phyloP scores from a whole-genome alignment of 2,329 filamentous ascomycete species.

The Ascochyta viciae-villosae region DNA sequence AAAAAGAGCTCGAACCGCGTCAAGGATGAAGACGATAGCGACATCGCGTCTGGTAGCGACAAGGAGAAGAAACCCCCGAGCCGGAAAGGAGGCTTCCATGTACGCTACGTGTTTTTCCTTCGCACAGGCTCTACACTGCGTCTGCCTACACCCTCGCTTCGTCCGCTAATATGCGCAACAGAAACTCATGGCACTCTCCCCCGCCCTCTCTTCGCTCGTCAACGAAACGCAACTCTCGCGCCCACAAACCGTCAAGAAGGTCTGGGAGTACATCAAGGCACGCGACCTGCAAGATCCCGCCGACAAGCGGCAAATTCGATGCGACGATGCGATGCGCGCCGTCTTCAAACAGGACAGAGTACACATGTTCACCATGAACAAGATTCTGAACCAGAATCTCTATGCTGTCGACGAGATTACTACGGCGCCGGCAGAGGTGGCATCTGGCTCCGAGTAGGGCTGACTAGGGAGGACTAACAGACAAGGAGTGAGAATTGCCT shows the following conservation, averaged over 20 bases:
- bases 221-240: slow-evolving; percentile 84
- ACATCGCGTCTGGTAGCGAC: slow-evolving; percentile 68
- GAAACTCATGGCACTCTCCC: slow-evolving; percentile 79
- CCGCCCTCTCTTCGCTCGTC: slow-evolving; percentile 71
- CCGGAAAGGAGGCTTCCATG: slow-evolving; percentile 89
- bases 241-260: slow-evolving; percentile 92
- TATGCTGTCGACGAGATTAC: slow-evolving; percentile 77
- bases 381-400: slow-evolving; percentile 86
- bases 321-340: slow-evolving; percentile 88
- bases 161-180: slow-evolving; percentile 23
- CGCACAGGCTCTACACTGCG: background rate
- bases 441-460: background rate
- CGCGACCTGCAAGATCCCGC: slow-evolving; percentile 87
- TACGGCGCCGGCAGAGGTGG: background rate
- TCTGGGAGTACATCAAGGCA: slow-evolving; percentile 94
- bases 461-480: background rate
- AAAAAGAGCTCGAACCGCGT: slow-evolving; percentile 78
- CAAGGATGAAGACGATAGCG: slow-evolving; percentile 80
- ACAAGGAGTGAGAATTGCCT: background rate
- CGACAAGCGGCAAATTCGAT: slow-evolving; percentile 91
- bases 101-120: slow-evolving; percentile 58
- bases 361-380: slow-evolving; percentile 99
- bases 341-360: slow-evolving; percentile 92
- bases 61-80: slow-evolving; percentile 70
- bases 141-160: no score